A percentile compares a stretch with the other conserved stretches of the same genome.
These are phyloP conservation scores for Euphorbia tirucalli DNA, from an alignment of 345 rosid genomes.

Conservation along the genomic window DNA sequence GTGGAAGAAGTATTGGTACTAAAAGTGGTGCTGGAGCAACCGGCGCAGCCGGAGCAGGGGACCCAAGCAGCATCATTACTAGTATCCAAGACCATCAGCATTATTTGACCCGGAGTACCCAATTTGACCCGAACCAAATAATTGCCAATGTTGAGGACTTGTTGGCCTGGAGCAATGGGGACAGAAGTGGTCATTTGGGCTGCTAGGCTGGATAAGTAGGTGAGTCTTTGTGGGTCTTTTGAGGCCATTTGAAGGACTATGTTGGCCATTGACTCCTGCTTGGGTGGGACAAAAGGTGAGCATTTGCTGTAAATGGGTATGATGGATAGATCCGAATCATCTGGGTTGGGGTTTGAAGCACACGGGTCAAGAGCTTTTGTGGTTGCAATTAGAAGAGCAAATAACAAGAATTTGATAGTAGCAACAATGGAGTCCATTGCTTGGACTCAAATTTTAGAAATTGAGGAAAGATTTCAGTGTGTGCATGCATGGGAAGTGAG, in stretches of 20 bases:
- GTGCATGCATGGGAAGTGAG: slow-evolving; percentile 19
- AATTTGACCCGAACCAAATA: slow-evolving; percentile 69
- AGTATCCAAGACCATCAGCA: slow-evolving; percentile 85
- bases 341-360: too few species aligned
- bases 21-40: slow-evolving; percentile 57
- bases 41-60: slow-evolving; percentile 69
- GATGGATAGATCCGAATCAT: slow-evolving; percentile 49
- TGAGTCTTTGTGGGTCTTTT: slow-evolving; percentile 57
- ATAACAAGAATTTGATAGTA: slow-evolving; percentile 29
- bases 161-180: slow-evolving; percentile 70
- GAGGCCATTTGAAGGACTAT: slow-evolving; percentile 70
- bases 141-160: slow-evolving; percentile 45
- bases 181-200: slow-evolving; percentile 47
- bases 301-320: slow-evolving; percentile 72
- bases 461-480: not conserved
- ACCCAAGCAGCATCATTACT: slow-evolving; percentile 73
- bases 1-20: slow-evolving; percentile 52
- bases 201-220: slow-evolving; percentile 59
- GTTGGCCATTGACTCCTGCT: slow-evolving; percentile 46
- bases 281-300: slow-evolving; percentile 63
- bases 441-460: not conserved
- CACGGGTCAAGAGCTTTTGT: slow-evolving; percentile 48
- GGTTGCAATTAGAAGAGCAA: slow-evolving; percentile 36
- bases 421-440: slow-evolving; percentile 40
- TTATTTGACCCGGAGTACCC: slow-evolving; percentile 73